These are phyloP conservation scores for Przewalskia tangutica DNA, from an alignment of 257 asterid genomes.

Conservation along the genomic window DNA sequence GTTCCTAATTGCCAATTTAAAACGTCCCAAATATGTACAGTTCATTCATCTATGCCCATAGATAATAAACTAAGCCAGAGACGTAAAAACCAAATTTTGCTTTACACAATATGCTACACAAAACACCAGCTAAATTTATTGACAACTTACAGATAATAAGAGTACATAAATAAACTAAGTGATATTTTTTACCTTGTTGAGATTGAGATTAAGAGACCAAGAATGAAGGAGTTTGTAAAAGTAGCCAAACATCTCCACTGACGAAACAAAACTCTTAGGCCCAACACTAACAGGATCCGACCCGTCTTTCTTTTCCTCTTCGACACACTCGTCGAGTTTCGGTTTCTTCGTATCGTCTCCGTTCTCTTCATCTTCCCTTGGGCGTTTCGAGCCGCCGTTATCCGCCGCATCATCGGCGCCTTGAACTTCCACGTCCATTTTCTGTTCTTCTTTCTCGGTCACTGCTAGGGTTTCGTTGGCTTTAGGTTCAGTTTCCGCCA, in stretches of 20 bases:
- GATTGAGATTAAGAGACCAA: constrained; percentile 56
- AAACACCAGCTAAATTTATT: neutral
- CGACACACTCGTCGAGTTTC: constrained; percentile 7
- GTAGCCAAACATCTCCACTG: constrained; percentile 67
- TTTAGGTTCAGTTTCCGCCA: constrained; percentile 21
- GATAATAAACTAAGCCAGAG: neutral
- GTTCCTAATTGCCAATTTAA: neutral
- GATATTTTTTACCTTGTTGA: constrained; percentile 50
- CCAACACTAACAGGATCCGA: constrained; percentile 35
- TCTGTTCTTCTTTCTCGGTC: constrained; percentile 1
- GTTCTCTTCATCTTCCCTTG: constrained; percentile 34
- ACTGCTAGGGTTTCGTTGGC: constrained; percentile 5
- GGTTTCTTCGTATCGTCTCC: constrained; percentile 31
- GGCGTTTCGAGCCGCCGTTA: constrained; percentile 38
- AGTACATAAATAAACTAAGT: neutral
- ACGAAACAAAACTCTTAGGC: constrained; percentile 52
- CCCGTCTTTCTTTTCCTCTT: neutral
- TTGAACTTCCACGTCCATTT: constrained; percentile 28
- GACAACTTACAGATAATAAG: neutral
- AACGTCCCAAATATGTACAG: neutral
- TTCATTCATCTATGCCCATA: neutral
- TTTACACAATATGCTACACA: neutral
- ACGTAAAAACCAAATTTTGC: neutral
- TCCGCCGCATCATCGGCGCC: neutral
- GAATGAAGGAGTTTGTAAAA: constrained; percentile 56